These are phyloP conservation scores for Amanita fuliginea DNA, from an alignment of 768 basidiomycete species.

Conservation along the genomic window DNA sequence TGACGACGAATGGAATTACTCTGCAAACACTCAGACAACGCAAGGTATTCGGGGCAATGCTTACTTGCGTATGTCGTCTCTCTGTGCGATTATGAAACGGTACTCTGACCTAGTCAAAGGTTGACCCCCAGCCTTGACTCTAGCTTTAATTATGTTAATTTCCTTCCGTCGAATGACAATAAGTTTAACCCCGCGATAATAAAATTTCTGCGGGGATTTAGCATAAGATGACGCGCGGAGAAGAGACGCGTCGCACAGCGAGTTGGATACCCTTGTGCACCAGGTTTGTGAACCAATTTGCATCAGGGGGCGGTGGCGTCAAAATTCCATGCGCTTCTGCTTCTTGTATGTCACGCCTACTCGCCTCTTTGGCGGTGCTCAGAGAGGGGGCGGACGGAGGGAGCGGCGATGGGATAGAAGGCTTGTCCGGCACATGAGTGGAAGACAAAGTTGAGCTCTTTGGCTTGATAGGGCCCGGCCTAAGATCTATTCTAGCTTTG, in stretches of 20 bases:
- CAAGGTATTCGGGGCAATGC: conserved; percentile 9
- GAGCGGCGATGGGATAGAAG: conserved; percentile 17
- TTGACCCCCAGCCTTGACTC: conserved; percentile 48
- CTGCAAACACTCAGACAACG: conserved; percentile 20
- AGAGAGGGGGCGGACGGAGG: conserved; percentile 18
- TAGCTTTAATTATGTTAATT: conserved; percentile 39
- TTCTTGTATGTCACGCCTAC: conserved; percentile 51
- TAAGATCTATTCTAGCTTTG: conserved; percentile 46
- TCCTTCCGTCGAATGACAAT: conserved; percentile 53
- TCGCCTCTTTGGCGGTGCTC: conserved; percentile 32
- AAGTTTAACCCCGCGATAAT: conserved; percentile 64
- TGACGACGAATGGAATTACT: conserved; percentile 68
- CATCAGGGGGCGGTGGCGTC: conserved; percentile 49
- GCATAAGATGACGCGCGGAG: background rate
- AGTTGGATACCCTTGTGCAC: conserved; percentile 39
- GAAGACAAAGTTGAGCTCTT: conserved; percentile 15
- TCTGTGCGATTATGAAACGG: conserved; percentile 56
- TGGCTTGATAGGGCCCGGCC: conserved; percentile 51
- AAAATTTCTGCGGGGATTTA: conserved; percentile 59
- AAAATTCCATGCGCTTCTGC: conserved; percentile 64
- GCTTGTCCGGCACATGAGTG: conserved; percentile 18
- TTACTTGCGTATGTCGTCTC: conserved; percentile 62
- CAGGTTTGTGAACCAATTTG: conserved; percentile 41
- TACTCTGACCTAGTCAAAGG: conserved; percentile 58
- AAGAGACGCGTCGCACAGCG: conserved; percentile 19